A percentile compares a stretch with the other conserved stretches of the same genome.
phyloP scores from a whole-genome alignment of 306 rosid species.

The Cicer pinnatifidum region DNA sequence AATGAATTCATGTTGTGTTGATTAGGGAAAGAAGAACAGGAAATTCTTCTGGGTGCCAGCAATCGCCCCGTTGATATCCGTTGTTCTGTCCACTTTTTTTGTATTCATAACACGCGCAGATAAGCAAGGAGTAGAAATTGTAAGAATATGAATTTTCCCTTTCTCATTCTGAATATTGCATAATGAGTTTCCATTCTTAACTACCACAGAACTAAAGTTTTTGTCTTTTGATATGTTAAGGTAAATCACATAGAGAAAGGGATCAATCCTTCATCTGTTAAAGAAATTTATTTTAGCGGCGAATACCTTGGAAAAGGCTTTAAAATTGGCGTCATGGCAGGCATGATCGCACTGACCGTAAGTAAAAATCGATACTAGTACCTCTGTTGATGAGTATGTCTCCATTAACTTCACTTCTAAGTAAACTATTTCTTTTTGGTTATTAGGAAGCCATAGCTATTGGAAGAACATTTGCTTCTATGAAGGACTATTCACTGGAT shows the following conservation, averaged over 20 bases:
- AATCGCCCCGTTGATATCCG: conserved; percentile 87
- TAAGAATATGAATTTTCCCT: conserved; percentile 49
- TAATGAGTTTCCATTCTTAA: not conserved
- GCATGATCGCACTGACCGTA: conserved; percentile 88
- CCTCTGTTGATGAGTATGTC: conserved; percentile 37
- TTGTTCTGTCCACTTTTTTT: conserved; percentile 77
- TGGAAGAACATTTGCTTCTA: conserved; percentile 95
- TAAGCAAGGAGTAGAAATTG: conserved; percentile 82
- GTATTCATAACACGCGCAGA: conserved; percentile 93
- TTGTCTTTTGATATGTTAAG: conserved; percentile 55
- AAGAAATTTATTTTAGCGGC: conserved; percentile 69
- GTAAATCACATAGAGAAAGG: conserved; percentile 77
- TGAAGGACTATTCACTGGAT: conserved; percentile 93
- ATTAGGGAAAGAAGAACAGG: conserved; percentile 86
- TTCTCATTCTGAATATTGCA: conserved; percentile 20
- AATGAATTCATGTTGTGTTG: conserved; percentile 41
- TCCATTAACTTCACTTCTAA: conserved; percentile 37
- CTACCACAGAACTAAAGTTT: conserved; percentile 22
- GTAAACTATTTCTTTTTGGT: conserved; percentile 18
- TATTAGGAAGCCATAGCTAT: conserved; percentile 91
- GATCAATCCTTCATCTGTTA: conserved; percentile 83
- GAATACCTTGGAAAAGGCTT: conserved; percentile 73
- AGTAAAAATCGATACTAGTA: conserved; percentile 46
- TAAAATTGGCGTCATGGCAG: conserved; percentile 80
- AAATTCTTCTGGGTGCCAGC: conserved; percentile 92